Base-by-base conservation (phyloP, 2,329 filamentous ascomycete species). In the Lasiodiplodia sp. region DNA sequence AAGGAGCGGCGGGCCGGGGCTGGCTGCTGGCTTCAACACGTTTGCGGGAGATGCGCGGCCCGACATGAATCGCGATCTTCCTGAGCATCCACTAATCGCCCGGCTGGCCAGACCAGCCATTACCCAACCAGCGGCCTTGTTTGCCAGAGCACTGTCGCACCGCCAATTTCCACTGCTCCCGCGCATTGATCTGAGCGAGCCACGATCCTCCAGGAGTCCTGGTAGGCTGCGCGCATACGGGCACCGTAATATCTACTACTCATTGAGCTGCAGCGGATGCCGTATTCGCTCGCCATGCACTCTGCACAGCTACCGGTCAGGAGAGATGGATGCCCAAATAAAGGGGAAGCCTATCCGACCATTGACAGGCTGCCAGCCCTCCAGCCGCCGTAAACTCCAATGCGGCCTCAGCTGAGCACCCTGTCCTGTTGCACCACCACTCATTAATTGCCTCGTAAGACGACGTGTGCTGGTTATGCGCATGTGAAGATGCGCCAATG, bases 61-160 rank as follows among this genome's bases (percentile, higher is more conserved):
- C 58, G 58, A 62, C 58, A 62, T 62, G 58, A 62, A 62, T 62
- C 58, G 58, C 58, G 58, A 62, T 62, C 58, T 62, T 62, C 58
- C 21, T 16, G 40, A 49, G 58, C 58, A 62, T 44, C 40, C 58
- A 28, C 58, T 49, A 62, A 62, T 47, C 25, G 55, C 55, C 55
- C 25, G 40, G 28, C 51, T 31, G 51, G 57, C 57, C 57, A 47
- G 57, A 28, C 57, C 57, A 18, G 8, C 38, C 38, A 44, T 31
- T 28, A n/a, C 38, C 58, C 58, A 62, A 62, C 58, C 58, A 51
- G 58, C 58, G 58, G 23, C 58, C 58, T 28, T 44, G 47, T 62
- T 62, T 44, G 23, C 40, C 34, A 18, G 23, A 44, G 25, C 58
- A 34, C 58, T 62, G 58, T 62, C 58, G 58, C 58, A 62, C 58